Base-by-base conservation (phyloP, 2,329 filamentous ascomycete species). In the Penicillium frequentans region DNA sequence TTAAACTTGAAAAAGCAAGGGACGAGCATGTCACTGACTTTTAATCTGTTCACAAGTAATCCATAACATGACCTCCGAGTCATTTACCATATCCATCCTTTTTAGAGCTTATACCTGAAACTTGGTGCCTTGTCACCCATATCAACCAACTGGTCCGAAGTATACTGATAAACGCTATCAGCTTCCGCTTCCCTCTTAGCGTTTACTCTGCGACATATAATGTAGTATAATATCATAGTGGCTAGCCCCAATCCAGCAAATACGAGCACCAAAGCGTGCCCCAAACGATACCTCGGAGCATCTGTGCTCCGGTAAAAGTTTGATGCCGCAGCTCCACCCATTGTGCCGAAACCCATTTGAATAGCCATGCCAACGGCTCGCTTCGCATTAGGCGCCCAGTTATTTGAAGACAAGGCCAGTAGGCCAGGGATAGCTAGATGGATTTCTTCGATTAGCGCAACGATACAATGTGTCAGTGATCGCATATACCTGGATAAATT, bases 231-330 rank as follows among this genome's bases (percentile, higher is more conserved):
- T 5, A 54, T 16, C 29, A 49, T 56, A 14, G 59, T 57, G 6
- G 52, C 29, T 8, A 60, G 33, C 1, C 54, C 57, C 42, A 60
- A 47, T 0, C 48, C 57, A 1, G 48, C 54, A 45, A 60, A 59
- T 1, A 49, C 52, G 5, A 62, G 47, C 9, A 60, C 59, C 5
- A 62, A 27, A 3, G 49, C 52, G 37, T 62, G 59, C 1, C 59
- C 59, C 13, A 62, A 37, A 3, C 57, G 54, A 33, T 59, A 62
- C 19, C 57, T 48, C 3, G 59, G 59, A 11, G 57, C 47, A 51
- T 62, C 59, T 16, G 48, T 31, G 23, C 31, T 43, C 3, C 57
- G 54, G 45, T 62, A 62, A 33, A 62, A 59, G n/a, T 62, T 62
- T 9, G 59, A 62, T 5, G 57, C 57, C 27, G 52, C 52, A 26